Evolutionary conservation across 495 filamentous ascomycete species (phyloP).

Genomic region (Xylaria scruposa): DNA sequence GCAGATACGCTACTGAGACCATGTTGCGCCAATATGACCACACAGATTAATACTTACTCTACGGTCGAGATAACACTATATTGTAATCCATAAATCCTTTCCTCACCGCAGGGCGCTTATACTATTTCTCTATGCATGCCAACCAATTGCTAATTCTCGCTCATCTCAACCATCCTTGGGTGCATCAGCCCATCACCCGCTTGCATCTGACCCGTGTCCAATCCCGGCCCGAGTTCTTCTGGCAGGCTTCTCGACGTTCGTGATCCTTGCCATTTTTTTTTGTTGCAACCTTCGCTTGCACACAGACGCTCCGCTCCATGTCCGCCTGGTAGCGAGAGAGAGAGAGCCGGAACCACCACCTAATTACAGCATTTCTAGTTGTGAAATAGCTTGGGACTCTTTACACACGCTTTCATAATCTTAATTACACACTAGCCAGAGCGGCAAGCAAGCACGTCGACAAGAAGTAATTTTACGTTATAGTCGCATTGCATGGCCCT

Average conservation of each 20-base stretch:
- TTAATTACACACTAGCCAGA: not conserved
- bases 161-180: constrained; percentile 1
- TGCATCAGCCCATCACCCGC: constrained; percentile 12
- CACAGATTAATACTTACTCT: not conserved
- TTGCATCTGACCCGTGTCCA: constrained; percentile 24
- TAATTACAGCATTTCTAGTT: constrained; percentile 1
- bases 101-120: not conserved
- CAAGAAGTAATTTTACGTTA: not conserved
- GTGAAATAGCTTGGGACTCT: not conserved
- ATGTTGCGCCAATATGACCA: not conserved
- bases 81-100: not conserved
- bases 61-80: constrained; percentile 8
- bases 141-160: constrained; percentile 1
- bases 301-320: not conserved
- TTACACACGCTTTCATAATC: not conserved
- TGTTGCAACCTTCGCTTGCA: not conserved
- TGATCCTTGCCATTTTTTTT: not conserved
- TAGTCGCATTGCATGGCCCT: constrained; percentile 22
- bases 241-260: constrained; percentile 17
- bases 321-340: constrained; percentile 13
- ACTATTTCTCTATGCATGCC: not conserved
- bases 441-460: constrained; percentile 2
- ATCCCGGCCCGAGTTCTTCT: constrained; percentile 10
- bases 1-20: too few relatives aligned
- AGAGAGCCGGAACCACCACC: constrained; percentile 15